A percentile compares a stretch with the other conserved stretches of the same genome.
These are phyloP conservation scores for Alternaria rosae DNA, from an alignment of 2,329 filamentous ascomycete genomes.

Conservation along the genomic window DNA sequence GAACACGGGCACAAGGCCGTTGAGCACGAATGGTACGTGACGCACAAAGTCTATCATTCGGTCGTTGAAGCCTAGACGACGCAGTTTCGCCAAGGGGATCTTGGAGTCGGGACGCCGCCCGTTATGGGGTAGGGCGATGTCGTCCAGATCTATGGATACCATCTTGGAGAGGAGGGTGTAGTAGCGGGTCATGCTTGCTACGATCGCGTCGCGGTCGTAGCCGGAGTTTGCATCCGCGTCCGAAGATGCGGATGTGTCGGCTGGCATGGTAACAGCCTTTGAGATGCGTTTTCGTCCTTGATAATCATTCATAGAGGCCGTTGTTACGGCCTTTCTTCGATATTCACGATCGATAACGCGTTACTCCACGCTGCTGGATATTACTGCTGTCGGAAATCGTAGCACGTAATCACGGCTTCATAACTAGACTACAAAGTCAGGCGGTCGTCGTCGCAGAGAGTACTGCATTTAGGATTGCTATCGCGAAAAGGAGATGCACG, in stretches of 20 bases:
- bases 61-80: neutral
- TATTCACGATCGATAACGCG: neutral
- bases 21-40: neutral
- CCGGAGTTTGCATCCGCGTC: neutral
- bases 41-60: neutral
- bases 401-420: neutral
- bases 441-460: neutral
- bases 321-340: neutral
- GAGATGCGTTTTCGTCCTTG: too few species aligned
- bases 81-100: neutral
- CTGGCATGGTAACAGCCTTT: constrained; percentile 1
- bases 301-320: neutral
- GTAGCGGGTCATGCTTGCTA: neutral
- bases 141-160: neutral
- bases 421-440: neutral
- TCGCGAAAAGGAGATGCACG: neutral
- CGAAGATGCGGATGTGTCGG: neutral
- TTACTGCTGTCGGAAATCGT: neutral
- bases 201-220: constrained; percentile 4
- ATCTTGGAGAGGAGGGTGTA: neutral
- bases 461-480: neutral
- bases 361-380: neutral
- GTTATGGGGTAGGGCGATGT: neutral
- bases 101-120: neutral
- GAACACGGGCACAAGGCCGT: too few species aligned